phyloP scores from a whole-genome alignment of 768 basidiomycete species.

The Boletus rufocinnamomeus region DNA sequence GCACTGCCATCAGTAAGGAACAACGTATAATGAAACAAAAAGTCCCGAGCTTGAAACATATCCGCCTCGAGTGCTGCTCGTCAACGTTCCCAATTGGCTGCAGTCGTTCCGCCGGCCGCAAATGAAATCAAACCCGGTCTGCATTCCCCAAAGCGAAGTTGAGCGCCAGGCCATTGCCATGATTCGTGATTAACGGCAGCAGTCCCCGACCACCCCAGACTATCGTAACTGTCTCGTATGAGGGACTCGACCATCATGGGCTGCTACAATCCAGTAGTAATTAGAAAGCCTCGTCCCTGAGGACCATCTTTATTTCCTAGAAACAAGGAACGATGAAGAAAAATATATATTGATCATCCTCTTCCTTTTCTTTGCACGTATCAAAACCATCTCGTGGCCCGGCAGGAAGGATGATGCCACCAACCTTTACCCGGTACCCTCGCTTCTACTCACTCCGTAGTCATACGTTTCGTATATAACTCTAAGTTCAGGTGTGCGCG shows the following conservation, averaged over 20 bases:
- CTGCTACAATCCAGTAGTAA: not conserved
- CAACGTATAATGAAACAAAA: not conserved
- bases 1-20: not conserved
- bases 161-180: no score
- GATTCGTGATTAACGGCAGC: no score
- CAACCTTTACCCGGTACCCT: not conserved
- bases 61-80: not conserved
- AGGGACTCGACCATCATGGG: not conserved
- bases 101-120: no score
- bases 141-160: no score
- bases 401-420: not conserved
- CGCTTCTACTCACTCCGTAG: not conserved
- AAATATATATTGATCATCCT: not conserved
- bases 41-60: not conserved
- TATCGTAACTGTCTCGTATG: not conserved
- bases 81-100: no score
- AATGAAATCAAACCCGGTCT: no score
- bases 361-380: not conserved
- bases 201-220: no score
- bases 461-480: not conserved
- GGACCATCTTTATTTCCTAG: not conserved
- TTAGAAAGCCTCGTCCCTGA: not conserved
- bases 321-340: not conserved
- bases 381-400: not conserved
- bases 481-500: conserved; percentile 1